phyloP scores from a whole-genome alignment of 495 filamentous ascomycete genomes.

The Elasticomyces elasticus region DNA sequence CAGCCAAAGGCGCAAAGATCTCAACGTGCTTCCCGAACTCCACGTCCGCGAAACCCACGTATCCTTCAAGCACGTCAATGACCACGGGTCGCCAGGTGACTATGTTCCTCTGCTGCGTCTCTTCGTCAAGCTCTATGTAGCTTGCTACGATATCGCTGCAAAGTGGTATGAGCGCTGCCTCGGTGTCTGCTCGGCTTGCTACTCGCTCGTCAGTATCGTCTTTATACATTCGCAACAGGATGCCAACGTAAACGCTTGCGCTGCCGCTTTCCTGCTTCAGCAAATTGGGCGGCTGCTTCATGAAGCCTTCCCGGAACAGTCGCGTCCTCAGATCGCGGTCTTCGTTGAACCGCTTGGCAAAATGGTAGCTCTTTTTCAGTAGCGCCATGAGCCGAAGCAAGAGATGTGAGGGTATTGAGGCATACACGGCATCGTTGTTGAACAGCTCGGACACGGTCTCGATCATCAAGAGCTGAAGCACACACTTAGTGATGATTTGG shows the following conservation, averaged over 20 bases:
- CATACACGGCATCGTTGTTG: constrained; percentile 91
- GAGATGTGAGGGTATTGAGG: constrained; percentile 77
- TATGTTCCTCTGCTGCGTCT: constrained; percentile 91
- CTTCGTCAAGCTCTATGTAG: constrained; percentile 78
- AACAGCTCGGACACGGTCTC: constrained; percentile 98
- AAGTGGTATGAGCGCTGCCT: constrained; percentile 84
- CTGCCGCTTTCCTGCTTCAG: constrained; percentile 93
- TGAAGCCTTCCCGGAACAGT: constrained; percentile 94
- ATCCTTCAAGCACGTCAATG: constrained; percentile 94
- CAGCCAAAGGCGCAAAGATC: constrained; percentile 73
- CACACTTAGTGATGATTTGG: constrained; percentile 97
- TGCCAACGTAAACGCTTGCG: constrained; percentile 86
- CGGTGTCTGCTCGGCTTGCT: constrained; percentile 66
- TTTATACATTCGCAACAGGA: constrained; percentile 92
- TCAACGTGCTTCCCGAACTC: constrained; percentile 71
- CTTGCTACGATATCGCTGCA: constrained; percentile 84
- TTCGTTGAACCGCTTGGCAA: constrained; percentile 92
- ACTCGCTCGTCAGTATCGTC: constrained; percentile 75
- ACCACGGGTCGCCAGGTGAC: constrained; percentile 94
- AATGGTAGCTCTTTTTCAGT: constrained; percentile 87
- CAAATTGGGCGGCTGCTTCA: constrained; percentile 98
- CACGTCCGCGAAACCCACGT: constrained; percentile 72
- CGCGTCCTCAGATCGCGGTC: constrained; percentile 93
- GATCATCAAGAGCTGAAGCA: constrained; percentile 95
- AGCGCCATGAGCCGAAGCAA: constrained; percentile 86